Evolutionary conservation across 2,329 filamentous ascomycete species (phyloP).

Genomic region (Monosporascus ibericus): DNA sequence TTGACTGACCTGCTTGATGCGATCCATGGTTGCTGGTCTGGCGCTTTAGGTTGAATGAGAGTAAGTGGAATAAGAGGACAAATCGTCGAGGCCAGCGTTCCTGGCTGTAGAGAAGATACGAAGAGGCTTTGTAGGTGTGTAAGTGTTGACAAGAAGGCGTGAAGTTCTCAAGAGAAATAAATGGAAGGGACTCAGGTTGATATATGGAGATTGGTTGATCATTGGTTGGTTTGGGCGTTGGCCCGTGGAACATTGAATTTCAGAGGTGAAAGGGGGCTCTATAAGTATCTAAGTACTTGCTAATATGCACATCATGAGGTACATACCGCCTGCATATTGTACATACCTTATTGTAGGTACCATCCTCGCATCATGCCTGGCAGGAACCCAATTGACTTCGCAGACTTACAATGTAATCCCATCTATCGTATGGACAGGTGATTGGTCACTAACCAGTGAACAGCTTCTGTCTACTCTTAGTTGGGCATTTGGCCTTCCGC

Average conservation of each 20-base stretch:
- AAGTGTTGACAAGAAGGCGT: not conserved
- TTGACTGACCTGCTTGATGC: slow-evolving; percentile 77
- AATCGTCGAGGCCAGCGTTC: slow-evolving; percentile 19
- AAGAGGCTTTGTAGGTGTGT: slow-evolving; percentile 20
- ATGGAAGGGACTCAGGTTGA: not conserved
- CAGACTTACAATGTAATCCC: too few relatives aligned
- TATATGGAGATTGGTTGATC: not conserved
- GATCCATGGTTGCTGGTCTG: slow-evolving; percentile 59
- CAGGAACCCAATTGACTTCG: too few relatives aligned
- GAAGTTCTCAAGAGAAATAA: not conserved
- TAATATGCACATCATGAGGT: too few relatives aligned
- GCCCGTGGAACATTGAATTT: too few relatives aligned
- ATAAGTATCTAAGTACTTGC: too few relatives aligned
- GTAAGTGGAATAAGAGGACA: slow-evolving; percentile 22
- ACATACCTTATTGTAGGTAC: too few relatives aligned
- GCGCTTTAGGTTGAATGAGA: slow-evolving; percentile 9
- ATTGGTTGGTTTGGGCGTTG: too few relatives aligned
- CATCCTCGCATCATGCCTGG: too few relatives aligned
- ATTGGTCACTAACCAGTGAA: not conserved
- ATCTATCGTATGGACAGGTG: too few relatives aligned
- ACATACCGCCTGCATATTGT: too few relatives aligned
- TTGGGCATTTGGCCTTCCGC: not conserved
- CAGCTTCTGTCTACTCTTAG: not conserved
- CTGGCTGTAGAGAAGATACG: slow-evolving; percentile 10
- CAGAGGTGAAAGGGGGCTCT: too few relatives aligned